phyloP scores from a whole-genome alignment of 2,329 filamentous ascomycete species.

The Cryphonectria parasitica region DNA sequence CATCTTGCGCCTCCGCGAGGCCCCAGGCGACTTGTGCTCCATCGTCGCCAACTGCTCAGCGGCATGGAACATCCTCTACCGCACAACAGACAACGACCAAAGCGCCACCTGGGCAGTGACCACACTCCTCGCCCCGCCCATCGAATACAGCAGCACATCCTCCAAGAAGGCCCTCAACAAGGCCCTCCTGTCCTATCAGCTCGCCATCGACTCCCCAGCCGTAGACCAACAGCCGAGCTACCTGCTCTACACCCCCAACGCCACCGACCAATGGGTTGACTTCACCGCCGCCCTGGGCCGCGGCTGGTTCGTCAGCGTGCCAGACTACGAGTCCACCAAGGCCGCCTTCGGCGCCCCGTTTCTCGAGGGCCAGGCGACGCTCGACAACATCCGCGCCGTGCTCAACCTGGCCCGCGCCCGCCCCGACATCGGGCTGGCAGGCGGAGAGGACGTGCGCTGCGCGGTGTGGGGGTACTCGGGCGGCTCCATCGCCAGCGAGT shows the following conservation, averaged over 20 bases:
- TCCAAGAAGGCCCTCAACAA: background rate
- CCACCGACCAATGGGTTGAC: background rate
- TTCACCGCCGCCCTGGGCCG: slow-evolving; percentile 3
- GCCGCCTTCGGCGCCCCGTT: background rate
- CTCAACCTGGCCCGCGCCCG: background rate
- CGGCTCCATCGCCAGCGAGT: slow-evolving; percentile 8
- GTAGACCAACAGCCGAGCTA: slow-evolving; percentile 1
- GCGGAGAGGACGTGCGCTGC: background rate
- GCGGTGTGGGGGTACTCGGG: background rate
- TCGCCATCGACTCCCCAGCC: background rate
- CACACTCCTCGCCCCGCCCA: background rate
- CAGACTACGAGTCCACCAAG: background rate
- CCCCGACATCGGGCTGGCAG: background rate
- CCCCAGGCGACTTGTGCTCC: background rate
- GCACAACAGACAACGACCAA: background rate
- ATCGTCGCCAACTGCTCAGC: background rate
- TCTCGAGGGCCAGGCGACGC: background rate
- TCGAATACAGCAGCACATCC: no score
- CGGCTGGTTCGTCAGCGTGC: slow-evolving; percentile 7
- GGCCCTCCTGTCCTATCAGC: background rate
- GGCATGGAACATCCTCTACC: slow-evolving; percentile 1
- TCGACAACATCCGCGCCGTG: background rate
- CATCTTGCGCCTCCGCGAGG: background rate
- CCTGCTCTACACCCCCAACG: background rate
- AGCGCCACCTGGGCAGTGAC: background rate